Evolutionary conservation across 805 yeast genomes (phyloP), one percentile per base, ranked within the genome.

Genomic region (Metschnikowia kunwiensis): DNA sequence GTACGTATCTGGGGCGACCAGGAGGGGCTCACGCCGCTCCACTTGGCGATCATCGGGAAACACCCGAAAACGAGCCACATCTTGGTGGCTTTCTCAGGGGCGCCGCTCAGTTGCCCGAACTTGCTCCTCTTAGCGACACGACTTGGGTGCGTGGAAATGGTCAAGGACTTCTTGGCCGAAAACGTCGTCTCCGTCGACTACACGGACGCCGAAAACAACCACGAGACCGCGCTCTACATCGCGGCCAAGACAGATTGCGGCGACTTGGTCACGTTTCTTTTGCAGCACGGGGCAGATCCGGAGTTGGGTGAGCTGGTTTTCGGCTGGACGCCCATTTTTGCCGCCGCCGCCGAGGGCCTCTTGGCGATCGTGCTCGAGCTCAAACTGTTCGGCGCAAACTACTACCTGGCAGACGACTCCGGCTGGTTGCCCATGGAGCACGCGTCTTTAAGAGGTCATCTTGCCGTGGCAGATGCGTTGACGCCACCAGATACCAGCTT

Each of bases 351-450:
- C 11, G 95, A 89, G 53, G 97, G 97, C 1, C 76, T 63, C 36
- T 53, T 51, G 25, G 75, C 74, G 2, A 69, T 86, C 27, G 86
- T 80, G 5, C 58, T 72, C 27, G 42, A 74, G 7, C 67, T 91
- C 43, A 58, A 81, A 19, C 60, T 63, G 0, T 53, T 69, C 27
- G 78, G 77, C 14, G 83, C 87, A 5, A 63, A 68, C 6, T 75
- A 64, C 40, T 72, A 75, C 28, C 60, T 68, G 18, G 70, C 74
- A 12, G 97, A 91, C 62, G 82, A 78, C 30, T 82, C 93, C 34
- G 97, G 97, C 0, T 91, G 97, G 97, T 78, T 87, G 13, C 96
- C 97, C n/a, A 80, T 87, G 80, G 97, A 91, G 53, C 97, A 91
- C 59, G 96, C 97, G 0, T 81, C 86, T 32, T 66, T 91, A 30